Conservation (phyloP, 768 basidiomycete species). For the Dendrothele bispora region DNA sequence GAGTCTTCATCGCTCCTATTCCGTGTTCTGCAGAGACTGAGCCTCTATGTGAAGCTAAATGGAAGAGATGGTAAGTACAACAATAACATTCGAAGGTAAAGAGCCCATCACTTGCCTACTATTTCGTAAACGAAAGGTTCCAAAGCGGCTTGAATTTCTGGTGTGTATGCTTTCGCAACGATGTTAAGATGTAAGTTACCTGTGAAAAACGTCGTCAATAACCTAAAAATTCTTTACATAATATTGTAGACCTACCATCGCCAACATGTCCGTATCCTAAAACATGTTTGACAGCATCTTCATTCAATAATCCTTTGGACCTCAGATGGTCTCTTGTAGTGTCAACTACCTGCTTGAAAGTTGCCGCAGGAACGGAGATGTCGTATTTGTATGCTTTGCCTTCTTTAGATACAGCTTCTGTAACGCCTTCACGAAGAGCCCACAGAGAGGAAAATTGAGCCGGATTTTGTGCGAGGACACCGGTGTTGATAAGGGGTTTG, state of each 20-base stretch:
- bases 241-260: slow-evolving; percentile 62
- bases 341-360: slow-evolving; percentile 89
- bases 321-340: slow-evolving; percentile 69
- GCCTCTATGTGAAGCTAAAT: slow-evolving; percentile 70
- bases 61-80: neutral
- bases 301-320: slow-evolving; percentile 67
- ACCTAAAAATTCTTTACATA: neutral
- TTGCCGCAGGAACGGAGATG: slow-evolving; percentile 81
- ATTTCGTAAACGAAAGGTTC: slow-evolving; percentile 97
- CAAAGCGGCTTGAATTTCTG: slow-evolving; percentile 81
- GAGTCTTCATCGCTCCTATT: slow-evolving; percentile 93
- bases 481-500: slow-evolving; percentile 78
- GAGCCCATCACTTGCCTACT: slow-evolving; percentile 55
- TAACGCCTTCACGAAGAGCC: slow-evolving; percentile 88
- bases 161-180: slow-evolving; percentile 76
- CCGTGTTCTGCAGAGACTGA: slow-evolving; percentile 98
- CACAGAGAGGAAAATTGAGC: slow-evolving; percentile 89
- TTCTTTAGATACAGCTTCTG: slow-evolving; percentile 90
- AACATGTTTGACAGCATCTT: slow-evolving; percentile 78
- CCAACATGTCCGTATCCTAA: slow-evolving; percentile 97
- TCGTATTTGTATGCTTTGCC: slow-evolving; percentile 98
- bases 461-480: slow-evolving; percentile 88
- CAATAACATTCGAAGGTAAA: neutral
- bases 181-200: slow-evolving; percentile 95
- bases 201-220: slow-evolving; percentile 22